Evolutionary conservation across 2,329 filamentous ascomycete genomes (phyloP).

Genomic region (Sclerotinia borealis): DNA sequence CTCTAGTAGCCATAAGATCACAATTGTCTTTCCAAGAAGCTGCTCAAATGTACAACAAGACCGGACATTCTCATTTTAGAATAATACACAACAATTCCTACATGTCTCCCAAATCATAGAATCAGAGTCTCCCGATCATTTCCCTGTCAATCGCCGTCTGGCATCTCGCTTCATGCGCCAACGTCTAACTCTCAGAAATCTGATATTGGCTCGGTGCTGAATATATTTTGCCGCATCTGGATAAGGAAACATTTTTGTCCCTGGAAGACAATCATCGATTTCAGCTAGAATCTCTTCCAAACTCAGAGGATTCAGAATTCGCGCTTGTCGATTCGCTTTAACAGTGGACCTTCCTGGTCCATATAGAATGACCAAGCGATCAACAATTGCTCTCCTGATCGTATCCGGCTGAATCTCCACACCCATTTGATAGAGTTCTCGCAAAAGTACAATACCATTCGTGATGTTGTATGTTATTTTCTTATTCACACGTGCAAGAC

Average conservation of each 20-base stretch:
- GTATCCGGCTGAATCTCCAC: slow-evolving; percentile 18
- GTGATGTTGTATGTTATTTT: slow-evolving; percentile 13
- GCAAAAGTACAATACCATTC: slow-evolving; percentile 26
- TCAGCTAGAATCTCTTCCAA: slow-evolving; percentile 18
- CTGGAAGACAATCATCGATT: slow-evolving; percentile 23
- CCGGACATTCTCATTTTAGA: not conserved
- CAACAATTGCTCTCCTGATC: slow-evolving; percentile 21
- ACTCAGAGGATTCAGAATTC: slow-evolving; percentile 1
- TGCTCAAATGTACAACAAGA: no score
- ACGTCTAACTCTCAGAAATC: not conserved
- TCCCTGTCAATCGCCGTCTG: not conserved
- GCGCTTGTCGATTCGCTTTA: slow-evolving; percentile 19
- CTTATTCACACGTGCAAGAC: not conserved
- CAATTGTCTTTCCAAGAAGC: no score
- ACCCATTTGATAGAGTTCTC: slow-evolving; percentile 20
- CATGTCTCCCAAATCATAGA: not conserved
- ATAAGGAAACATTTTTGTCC: slow-evolving; percentile 5
- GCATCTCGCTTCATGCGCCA: not conserved
- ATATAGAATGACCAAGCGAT: slow-evolving; percentile 27
- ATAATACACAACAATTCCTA: not conserved
- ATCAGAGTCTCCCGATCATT: not conserved
- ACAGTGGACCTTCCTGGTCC: slow-evolving; percentile 22
- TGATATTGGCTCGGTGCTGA: not conserved
- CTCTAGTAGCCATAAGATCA: no score
- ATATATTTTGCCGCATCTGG: slow-evolving; percentile 1